Base-by-base conservation (phyloP, 1,284 basidiomycete genomes). In the Cystobasidium pallidum region DNA sequence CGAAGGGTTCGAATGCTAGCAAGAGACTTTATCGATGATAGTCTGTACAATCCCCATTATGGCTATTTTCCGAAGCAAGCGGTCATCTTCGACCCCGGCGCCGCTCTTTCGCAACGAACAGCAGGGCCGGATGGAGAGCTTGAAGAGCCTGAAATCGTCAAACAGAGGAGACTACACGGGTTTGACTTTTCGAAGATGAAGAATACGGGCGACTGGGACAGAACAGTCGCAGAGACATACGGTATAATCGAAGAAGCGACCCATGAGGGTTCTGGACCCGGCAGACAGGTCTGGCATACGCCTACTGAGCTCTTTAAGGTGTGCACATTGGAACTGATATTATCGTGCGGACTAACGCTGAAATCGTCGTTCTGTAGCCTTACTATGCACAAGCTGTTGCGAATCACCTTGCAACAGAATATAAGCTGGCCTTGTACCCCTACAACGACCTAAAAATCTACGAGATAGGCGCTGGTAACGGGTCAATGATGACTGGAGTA, bases 301-400 rank as follows among this genome's bases (percentile, higher is more conserved):
- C 96, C 96, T 0, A 97, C 94, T 1, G 95, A 99, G 81, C 83
- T 99, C 47, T 98, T 99, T 85, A 93, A 95, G 86, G 94, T 94
- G 78, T 73, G 58, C 70, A 43, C n/a, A 13, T 39, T 39, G 47
- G 49, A 67, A 28, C 13, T 21, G 6, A 30, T 30, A n/a, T n/a
- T n/a, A n/a, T n/a, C n/a, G 73, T 28, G 65, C 28, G 8, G 19
- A 26, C 2, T n/a, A 36, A 34, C 7, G 24, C 11, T 19, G 26
- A 59, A 10, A 32, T 24, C 19, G 30, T 34, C 57, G 41, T 17
- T 34, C 32, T 28, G 41, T 78, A 95, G 92, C 96, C 96, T 11
- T 91, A 90, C 86, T 99, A 95, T 79, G 95, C 93, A 39, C 88
- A 89, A 77, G 90, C 94, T 36, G 87, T 99, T 62, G 92, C 91